Conservation (phyloP, 495 filamentous ascomycete genomes). For the Talaromyces nanjingensis region DNA sequence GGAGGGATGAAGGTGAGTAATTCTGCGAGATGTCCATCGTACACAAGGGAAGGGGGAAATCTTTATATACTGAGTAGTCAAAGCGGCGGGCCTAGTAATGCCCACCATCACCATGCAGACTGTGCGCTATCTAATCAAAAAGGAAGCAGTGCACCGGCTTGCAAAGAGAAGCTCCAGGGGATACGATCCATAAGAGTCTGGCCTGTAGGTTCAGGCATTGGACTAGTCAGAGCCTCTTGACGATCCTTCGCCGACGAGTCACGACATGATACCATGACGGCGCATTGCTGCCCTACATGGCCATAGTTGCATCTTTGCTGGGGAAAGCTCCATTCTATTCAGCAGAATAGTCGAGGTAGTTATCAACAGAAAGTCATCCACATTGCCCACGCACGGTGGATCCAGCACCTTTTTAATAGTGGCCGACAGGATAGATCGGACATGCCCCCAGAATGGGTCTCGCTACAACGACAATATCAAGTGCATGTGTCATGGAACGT, state of each 20-base stretch:
- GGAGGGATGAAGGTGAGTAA: neutral
- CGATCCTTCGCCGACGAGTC: neutral
- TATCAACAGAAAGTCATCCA: neutral
- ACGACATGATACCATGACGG: neutral
- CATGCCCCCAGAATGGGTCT: neutral
- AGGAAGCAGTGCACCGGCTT: neutral
- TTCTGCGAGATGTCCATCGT: neutral
- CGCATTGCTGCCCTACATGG: neutral
- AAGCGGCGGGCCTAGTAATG: neutral
- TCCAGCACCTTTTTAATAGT: neutral
- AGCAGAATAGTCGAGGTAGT: neutral
- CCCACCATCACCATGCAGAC: neutral
- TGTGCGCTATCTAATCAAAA: neutral
- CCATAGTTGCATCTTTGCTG: neutral
- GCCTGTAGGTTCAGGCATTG: neutral
- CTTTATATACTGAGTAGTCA: neutral
- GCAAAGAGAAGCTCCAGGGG: neutral
- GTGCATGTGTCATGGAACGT: too few relatives aligned
- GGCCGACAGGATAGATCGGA: neutral
- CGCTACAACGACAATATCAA: neutral
- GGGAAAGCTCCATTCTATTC: neutral
- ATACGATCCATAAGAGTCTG: neutral
- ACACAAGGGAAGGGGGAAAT: neutral
- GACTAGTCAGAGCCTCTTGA: neutral
- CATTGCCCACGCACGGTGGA: neutral